Percentiles rank a stretch among this genome's conserved stretches.
Conservation (phyloP, 1,284 basidiomycete species). For the Wolfiporia cocos region DNA sequence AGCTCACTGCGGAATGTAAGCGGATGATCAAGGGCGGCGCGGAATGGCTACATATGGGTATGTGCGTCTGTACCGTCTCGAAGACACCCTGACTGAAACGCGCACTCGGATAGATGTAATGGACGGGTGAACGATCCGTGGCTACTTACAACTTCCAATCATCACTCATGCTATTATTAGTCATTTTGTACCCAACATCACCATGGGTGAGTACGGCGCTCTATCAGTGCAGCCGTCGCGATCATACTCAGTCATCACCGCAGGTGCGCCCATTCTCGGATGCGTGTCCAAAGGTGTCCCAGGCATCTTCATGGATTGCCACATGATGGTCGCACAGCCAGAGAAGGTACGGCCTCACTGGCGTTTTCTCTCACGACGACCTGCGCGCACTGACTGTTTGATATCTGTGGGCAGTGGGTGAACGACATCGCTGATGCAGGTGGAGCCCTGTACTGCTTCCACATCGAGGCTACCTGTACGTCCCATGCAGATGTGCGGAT, state of each 20-base stretch:
- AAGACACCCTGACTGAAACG: no score
- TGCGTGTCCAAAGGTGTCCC: conserved; percentile 89
- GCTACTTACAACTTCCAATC: no score
- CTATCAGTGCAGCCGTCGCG: conserved; percentile 7
- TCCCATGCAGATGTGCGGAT: conserved; percentile 10
- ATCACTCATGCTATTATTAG: no score
- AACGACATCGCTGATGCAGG: conserved; percentile 94
- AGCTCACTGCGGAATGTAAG: conserved; percentile 87
- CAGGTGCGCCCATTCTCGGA: conserved; percentile 86
- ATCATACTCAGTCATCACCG: conserved; percentile 10
- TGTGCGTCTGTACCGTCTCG: no score
- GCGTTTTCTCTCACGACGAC: no score
- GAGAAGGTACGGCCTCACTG: conserved; percentile 65
- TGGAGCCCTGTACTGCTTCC: conserved; percentile 94
- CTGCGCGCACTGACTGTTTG: neutral
- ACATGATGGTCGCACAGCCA: conserved; percentile 99
- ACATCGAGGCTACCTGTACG: conserved; percentile 91
- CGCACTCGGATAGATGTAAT: conserved; percentile 71
- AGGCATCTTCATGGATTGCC: conserved; percentile 99
- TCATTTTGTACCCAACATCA: conserved; percentile 98
- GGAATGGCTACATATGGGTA: conserved; percentile 96
- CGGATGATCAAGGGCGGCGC: conserved; percentile 90
- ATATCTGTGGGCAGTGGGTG: conserved; percentile 69
- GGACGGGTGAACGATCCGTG: conserved; percentile 69
- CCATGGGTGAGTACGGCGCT: conserved; percentile 63